Evolutionary conservation across 768 basidiomycete genomes (phyloP).

Genomic region (Xerocomellus amylosporus): DNA sequence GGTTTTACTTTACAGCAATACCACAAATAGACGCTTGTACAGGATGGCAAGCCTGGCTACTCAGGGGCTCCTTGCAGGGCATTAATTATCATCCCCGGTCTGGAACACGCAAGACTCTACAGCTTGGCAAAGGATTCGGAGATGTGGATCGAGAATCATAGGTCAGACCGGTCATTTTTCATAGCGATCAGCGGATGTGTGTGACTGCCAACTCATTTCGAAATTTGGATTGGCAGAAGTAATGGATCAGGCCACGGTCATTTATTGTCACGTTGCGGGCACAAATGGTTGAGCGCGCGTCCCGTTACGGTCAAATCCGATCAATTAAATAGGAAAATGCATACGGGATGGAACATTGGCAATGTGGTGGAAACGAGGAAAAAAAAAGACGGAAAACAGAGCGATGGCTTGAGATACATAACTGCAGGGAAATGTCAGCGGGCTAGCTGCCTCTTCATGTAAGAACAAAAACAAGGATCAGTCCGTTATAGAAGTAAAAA

Average conservation of each 20-base stretch:
- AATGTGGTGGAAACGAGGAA: not conserved
- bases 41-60: conserved; percentile 18
- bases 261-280: not conserved
- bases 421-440: conserved; percentile 2
- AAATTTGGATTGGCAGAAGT: not conserved
- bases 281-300: not conserved
- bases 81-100: not conserved
- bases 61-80: not conserved
- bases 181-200: not conserved
- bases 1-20: not conserved
- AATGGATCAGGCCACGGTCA: conserved; percentile 1
- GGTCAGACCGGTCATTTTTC: not conserved
- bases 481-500: not conserved
- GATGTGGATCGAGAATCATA: conserved; percentile 6
- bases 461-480: not conserved
- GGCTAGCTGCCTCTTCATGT: conserved; percentile 7
- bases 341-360: not conserved
- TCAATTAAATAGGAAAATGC: not conserved
- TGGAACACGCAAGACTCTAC: conserved; percentile 9
- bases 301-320: not conserved
- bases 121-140: conserved; percentile 23
- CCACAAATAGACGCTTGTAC: conserved; percentile 19
- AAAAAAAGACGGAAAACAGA: not conserved
- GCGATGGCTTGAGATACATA: not conserved
- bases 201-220: not conserved